These are phyloP conservation scores for Penicillium sp. DNA, from an alignment of 2,329 filamentous ascomycete genomes.

Conservation along the genomic window DNA sequence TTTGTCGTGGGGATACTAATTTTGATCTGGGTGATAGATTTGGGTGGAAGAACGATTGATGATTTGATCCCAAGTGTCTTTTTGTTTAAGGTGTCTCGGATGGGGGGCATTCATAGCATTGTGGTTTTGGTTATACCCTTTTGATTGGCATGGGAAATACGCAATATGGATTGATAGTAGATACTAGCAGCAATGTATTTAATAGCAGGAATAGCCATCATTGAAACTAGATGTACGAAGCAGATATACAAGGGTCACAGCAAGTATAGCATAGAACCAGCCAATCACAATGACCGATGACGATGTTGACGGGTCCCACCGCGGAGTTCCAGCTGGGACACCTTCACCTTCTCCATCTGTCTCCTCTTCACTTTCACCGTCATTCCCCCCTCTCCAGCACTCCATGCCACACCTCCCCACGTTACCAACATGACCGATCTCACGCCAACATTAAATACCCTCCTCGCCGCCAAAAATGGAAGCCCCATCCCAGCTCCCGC, in stretches of 20 bases:
- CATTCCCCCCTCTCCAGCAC: background rate
- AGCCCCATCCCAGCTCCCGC: slow-evolving; percentile 40
- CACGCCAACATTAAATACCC: slow-evolving; percentile 41
- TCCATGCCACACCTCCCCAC: slow-evolving; percentile 8
- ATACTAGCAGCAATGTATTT: slow-evolving; percentile 2
- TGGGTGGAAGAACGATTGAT: slow-evolving; percentile 46
- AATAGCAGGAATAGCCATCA: background rate
- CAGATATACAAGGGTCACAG: background rate
- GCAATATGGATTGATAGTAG: slow-evolving; percentile 6
- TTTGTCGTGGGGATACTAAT: slow-evolving; percentile 2
- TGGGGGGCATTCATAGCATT: slow-evolving; percentile 15
- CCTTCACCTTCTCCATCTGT: slow-evolving; percentile 15
- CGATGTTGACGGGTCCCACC: slow-evolving; percentile 18
- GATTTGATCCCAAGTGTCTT: slow-evolving; percentile 19
- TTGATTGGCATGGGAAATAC: slow-evolving; percentile 16
- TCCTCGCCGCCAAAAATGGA: slow-evolving; percentile 38
- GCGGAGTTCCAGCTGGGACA: slow-evolving; percentile 12
- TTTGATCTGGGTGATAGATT: slow-evolving; percentile 36
- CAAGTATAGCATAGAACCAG: background rate
- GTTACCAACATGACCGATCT: slow-evolving; percentile 46
- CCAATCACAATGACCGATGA: slow-evolving; percentile 24
- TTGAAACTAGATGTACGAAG: background rate
- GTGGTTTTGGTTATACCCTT: slow-evolving; percentile 25
- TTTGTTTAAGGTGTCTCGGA: slow-evolving; percentile 8
- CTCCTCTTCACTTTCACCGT: slow-evolving; percentile 7